Evolutionary conservation across 2,329 filamentous ascomycete species (phyloP), one percentile per base, ranked within the genome.

Genomic region (Xylariales sp.): DNA sequence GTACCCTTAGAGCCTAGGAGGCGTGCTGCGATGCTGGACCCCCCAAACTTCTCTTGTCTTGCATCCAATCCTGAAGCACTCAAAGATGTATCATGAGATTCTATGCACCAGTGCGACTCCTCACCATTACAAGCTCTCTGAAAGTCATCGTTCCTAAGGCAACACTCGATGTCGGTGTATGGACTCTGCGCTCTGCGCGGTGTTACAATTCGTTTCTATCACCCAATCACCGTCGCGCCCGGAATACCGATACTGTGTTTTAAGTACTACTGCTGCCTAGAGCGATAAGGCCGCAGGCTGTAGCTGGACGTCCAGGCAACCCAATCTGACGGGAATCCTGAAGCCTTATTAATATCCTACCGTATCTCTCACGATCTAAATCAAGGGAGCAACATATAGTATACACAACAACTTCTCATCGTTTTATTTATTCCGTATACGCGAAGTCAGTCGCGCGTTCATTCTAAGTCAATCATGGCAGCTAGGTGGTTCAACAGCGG

Each of bases 401-500:
- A 34, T 8, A 52, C 9, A 14, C 6, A 8, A 14, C 6, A 8
- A 18, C n/a, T 10, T 53, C 12, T 18, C 50, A n/a, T 34, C 12
- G 1, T 39, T 34, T 39, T 12, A 12, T 54, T 36, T 3, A 23
- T 23, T 39, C 36, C 28, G 32, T 9, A n/a, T 12, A 39, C 48
- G 10, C 36, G 49, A 46, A 1, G 10, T 9, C 28, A 1, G 12
- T 16, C 10, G 16, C n/a, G n/a, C 18, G n/a, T 12, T 5, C 36
- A 55, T 16, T 34, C 39, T 39, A n/a, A 12, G 2, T 53, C 12
- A 53, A n/a, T 16, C 30, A 64, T 65, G 62, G 48, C 43, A 52
- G 7, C 34, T 18, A 23, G 14, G 10, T 2, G 18, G 12, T 50
- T 18, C 49, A 56, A 36, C 9, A 14, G 18, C 48, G n/a, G 32